Percentiles rank a stretch among this genome's conserved stretches.
Conservation (phyloP, 2,329 filamentous ascomycete species). For the Aspergillus fischeri region DNA sequence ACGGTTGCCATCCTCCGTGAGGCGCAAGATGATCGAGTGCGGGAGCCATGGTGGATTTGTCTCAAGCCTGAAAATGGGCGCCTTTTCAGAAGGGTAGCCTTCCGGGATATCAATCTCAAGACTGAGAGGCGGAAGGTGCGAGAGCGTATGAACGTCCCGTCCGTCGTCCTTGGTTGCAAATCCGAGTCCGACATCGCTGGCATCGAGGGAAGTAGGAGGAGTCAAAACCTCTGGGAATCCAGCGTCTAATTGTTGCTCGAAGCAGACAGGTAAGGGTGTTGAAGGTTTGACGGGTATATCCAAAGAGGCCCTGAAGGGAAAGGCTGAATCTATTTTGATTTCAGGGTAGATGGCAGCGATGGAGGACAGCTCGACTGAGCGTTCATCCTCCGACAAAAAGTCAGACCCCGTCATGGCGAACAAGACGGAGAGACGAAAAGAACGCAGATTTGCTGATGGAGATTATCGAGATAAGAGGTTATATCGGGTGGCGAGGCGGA, state of each 20-base stretch:
- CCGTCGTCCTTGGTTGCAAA: slow-evolving; percentile 19
- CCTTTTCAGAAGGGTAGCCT: slow-evolving; percentile 51
- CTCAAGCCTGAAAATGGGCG: slow-evolving; percentile 49
- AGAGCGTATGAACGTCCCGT: slow-evolving; percentile 45
- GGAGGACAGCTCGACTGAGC: slow-evolving; percentile 56
- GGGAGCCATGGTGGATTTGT: slow-evolving; percentile 54
- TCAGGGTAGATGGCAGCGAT: slow-evolving; percentile 62
- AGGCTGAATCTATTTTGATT: slow-evolving; percentile 45
- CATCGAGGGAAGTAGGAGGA: slow-evolving; percentile 41
- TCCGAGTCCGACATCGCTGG: slow-evolving; percentile 15
- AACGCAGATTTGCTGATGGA: slow-evolving; percentile 1
- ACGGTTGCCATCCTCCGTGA: slow-evolving; percentile 45
- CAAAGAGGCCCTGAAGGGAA: slow-evolving; percentile 49
- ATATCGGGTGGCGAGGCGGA: slow-evolving; percentile 2
- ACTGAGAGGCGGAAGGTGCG: slow-evolving; percentile 54
- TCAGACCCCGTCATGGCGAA: slow-evolving; percentile 35
- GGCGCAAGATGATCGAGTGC: slow-evolving; percentile 36
- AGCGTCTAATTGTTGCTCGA: slow-evolving; percentile 34
- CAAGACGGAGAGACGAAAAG: background rate
- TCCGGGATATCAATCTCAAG: slow-evolving; percentile 51
- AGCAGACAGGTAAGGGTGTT: slow-evolving; percentile 47
- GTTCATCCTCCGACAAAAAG: slow-evolving; percentile 48
- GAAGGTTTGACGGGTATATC: slow-evolving; percentile 54
- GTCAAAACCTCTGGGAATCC: slow-evolving; percentile 33
- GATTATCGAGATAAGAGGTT: slow-evolving; percentile 2